phyloP scores from a whole-genome alignment of 768 basidiomycete genomes.

The Pisolithus tinctorius region DNA sequence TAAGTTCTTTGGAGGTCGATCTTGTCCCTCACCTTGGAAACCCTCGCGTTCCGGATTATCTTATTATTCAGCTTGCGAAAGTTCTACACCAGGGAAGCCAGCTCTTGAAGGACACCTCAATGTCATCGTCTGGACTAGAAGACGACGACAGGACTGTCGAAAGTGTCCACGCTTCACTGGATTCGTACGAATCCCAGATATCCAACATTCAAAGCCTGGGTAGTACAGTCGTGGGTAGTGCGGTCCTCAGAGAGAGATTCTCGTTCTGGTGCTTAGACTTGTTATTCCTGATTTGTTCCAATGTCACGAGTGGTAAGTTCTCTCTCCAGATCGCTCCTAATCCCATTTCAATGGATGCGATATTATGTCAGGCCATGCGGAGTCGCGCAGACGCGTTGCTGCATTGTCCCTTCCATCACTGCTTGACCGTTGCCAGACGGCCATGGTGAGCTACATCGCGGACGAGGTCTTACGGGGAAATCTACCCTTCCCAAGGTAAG shows the following conservation, averaged over 20 bases:
- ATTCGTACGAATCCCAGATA: slow-evolving; percentile 26
- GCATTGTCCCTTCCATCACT: slow-evolving; percentile 65
- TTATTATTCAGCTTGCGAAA: slow-evolving; percentile 62
- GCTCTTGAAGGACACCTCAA: slow-evolving; percentile 38
- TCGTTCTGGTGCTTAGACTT: slow-evolving; percentile 92
- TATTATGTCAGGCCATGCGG: slow-evolving; percentile 49
- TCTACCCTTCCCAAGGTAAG: slow-evolving; percentile 80
- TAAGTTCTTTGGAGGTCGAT: slow-evolving; percentile 72
- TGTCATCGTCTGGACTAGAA: slow-evolving; percentile 1
- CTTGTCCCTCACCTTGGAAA: slow-evolving; percentile 73
- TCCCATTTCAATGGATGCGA: not conserved
- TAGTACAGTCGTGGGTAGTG: slow-evolving; percentile 49
- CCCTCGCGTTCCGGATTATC: slow-evolving; percentile 58
- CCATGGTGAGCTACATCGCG: slow-evolving; percentile 69
- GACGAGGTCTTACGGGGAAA: slow-evolving; percentile 82
- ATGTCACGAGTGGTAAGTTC: slow-evolving; percentile 49
- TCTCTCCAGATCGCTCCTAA: too few relatives aligned
- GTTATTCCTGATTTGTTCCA: slow-evolving; percentile 73
- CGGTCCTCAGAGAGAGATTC: slow-evolving; percentile 75
- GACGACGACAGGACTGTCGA: slow-evolving; percentile 8
- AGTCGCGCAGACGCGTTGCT: slow-evolving; percentile 60
- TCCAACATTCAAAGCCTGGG: slow-evolving; percentile 41
- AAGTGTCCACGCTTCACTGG: slow-evolving; percentile 4
- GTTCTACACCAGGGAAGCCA: slow-evolving; percentile 68
- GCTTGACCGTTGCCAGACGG: slow-evolving; percentile 65